Base-by-base conservation (phyloP, 164 flowering plant species). In the Umbilicus rupestris region DNA sequence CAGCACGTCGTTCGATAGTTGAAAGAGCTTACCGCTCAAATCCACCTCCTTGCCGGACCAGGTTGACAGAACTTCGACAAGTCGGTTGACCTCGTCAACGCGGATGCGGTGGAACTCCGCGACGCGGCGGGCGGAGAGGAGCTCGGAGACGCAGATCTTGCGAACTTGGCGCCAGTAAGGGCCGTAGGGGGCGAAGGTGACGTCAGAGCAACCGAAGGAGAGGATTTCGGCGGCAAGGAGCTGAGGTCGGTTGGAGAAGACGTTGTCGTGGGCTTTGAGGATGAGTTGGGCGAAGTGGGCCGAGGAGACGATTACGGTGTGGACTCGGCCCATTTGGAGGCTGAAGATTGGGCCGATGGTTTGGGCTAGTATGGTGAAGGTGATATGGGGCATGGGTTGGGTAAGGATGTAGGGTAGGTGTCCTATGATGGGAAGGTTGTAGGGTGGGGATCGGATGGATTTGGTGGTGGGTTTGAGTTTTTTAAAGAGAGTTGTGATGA, bases 401-500 rank as follows among this genome's bases (percentile, higher is more conserved):
- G 81, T 74, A 70, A 80, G 84, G 75, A 83, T 74, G 73, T 78
- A 84, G 76, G 80, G 83, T 69, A 83, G 83, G 77, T 81, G 82
- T 17, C 87, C 85, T 63, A 82, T 71, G 11, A 83, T 55, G 0
- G 89, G 89, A 15, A 79, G 77, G 11, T 41, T 22, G 0, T 64
- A 46, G 2, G 83, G 78, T 16, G 84, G 75, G 5, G 86, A 79
- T 1, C 84, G 87, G 39, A 68, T 42, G 24, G 26, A 1, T 29
- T 26, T 59, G 5, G 39, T 3, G 50, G 50, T 46, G 1, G 20
- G 2, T 46, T 16, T 46, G 20, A 46, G 22, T 46, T 46, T 46
- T 37, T 37, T 4, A 7, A 19, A 7, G 22, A 47, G 5, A 24
- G 12, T 19, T n/a, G 24, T n/a, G 22, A n/a, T 47, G 52, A 47